Base-by-base conservation (phyloP, 1,284 basidiomycete genomes). In the Moniliophthora roreri region DNA sequence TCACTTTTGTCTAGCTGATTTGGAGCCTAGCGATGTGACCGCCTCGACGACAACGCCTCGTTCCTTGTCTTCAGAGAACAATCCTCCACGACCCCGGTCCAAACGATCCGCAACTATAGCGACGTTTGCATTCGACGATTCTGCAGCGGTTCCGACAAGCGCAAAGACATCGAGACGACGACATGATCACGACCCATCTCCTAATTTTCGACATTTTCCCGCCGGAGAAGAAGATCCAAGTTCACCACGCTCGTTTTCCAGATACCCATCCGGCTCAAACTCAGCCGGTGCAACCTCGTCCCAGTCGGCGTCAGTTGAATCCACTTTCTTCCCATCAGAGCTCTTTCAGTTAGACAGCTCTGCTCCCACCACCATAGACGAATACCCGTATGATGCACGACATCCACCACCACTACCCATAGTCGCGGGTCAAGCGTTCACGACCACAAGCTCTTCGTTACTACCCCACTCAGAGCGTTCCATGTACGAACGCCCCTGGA, bases 151-250 rank as follows among this genome's bases (percentile, higher is more conserved):
- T 18, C 15, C 36, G 20, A n/a, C 24, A 26, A 36, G 36, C n/a
- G 23, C 28, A 8, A 44, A 28, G 20, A 7, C 23, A 23, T 39
- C 47, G 44, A 35, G 21, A n/a, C 55, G 42, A 50, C 44, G 36
- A 23, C 53, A 48, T 26, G 55, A 52, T 7, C 56, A 52, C 20
- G 62, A 58, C 26, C 42, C 50, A 8, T 45, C 59, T 4, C 58
- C 63, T 2, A 71, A 69, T 53, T 71, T 63, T 48, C 62, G 67
- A 38, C 64, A 72, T 56, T 69, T 64, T 58, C 66, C 69, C 1
- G 63, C 59, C 10, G 66, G 61, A 34, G 62, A 68, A 20, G 58
- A 61, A 26, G 53, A 50, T 24, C 58, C 50, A 2, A 44, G 57
- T 52, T 53, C 61, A 41, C 60, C 60, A 8, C 58, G 58, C 15